Conservation (phyloP, 306 rosid species). For the Castanea crenata region DNA sequence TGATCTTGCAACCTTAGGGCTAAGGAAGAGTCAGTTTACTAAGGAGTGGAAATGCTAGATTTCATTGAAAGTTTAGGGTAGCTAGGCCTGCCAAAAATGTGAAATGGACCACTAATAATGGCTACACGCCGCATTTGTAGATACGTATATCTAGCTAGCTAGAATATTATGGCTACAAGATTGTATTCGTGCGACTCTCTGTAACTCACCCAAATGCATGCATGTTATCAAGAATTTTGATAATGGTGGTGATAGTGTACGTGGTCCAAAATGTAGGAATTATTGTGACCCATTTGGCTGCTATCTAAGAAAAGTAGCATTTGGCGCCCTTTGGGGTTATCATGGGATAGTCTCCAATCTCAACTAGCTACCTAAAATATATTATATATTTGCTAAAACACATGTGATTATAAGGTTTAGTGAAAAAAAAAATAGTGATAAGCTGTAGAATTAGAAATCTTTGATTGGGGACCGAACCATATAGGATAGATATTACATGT, state of each 20-base stretch:
- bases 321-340: neutral
- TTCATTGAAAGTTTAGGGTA: neutral
- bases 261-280: neutral
- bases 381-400: too few relatives aligned
- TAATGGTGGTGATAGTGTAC: neutral
- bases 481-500: too few relatives aligned
- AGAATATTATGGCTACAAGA: neutral
- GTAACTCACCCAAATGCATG: slow-evolving; percentile 1
- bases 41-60: neutral
- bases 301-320: neutral
- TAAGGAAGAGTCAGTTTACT: neutral
- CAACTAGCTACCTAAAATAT: too few relatives aligned
- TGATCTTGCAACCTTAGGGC: too few relatives aligned
- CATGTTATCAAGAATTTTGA: neutral
- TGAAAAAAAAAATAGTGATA: too few relatives aligned
- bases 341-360: too few relatives aligned
- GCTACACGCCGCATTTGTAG: neutral
- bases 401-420: too few relatives aligned
- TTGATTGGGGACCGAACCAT: too few relatives aligned
- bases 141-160: neutral
- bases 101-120: neutral
- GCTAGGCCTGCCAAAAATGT: neutral
- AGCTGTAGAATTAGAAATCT: too few relatives aligned
- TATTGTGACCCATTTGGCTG: too few relatives aligned
- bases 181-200: neutral